Evolutionary conservation across 2,329 filamentous ascomycete species (phyloP), one percentile per base, ranked within the genome.

Genomic region (Penicillium sp.): DNA sequence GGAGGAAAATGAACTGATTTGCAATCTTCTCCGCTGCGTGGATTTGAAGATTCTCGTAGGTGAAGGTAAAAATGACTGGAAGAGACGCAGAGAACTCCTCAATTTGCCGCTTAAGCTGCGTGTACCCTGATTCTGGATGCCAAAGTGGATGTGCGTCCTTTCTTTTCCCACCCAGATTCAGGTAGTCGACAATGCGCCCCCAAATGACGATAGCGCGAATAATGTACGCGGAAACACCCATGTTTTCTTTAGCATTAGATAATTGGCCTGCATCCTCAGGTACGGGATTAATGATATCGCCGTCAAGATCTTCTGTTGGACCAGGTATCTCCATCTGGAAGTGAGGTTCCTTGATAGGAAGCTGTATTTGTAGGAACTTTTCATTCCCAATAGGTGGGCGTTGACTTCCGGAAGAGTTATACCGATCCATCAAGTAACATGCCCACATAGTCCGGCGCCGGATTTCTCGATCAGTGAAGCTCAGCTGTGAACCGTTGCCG

Each of bases 361-460:
- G 78, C 62, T 94, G 93, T 17, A 97, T 91, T 65, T 91, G 88
- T 60, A 97, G 84, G 55, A 90, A 91, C 64, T 94, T 90, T 73
- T 97, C 92, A 64, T 90, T 89, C 54, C 96, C 89, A 66, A 97
- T 96, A 53, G 91, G 90, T 21, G 94, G 94, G 38, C 93, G 84
- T 68, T 97, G 93, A 2, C 91, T 96, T 2, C 94, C 93, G 1
- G 93, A 97, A 0, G 93, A 97, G 75, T 96, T 97, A 79, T 97
- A 97, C 0, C 93, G 87, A 72, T 99, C 94, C 93, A 97, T 97
- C 56, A 97, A 76, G 69, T 96, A 96, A 71, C 93, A 97, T 13
- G 93, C 90, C 94, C 94, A 99, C 93, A 99, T 97, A 2, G 92
- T 94, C 56, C 94, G 85, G 65, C 94, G 82, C 59, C 94, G 85